Conservation (phyloP, 2,329 filamentous ascomycete species). For the Byssoonygena ceratinophila region DNA sequence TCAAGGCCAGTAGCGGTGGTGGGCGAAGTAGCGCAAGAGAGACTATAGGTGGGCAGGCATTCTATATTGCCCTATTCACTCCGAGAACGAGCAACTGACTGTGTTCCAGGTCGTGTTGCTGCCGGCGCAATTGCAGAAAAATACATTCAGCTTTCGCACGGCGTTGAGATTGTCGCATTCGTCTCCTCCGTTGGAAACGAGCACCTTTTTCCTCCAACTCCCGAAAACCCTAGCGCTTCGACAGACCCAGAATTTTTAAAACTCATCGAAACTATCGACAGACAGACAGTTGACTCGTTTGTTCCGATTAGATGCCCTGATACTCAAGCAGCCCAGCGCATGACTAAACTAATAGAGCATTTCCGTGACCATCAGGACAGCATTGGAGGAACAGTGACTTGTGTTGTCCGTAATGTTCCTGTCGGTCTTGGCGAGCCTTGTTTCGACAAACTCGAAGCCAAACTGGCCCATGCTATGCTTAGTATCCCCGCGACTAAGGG, state of each 20-base stretch:
- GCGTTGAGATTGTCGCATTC: constrained; percentile 84
- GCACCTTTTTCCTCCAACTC: constrained; percentile 63
- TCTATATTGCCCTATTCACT: background rate
- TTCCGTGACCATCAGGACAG: constrained; percentile 72
- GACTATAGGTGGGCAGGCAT: constrained; percentile 58
- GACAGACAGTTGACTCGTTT: constrained; percentile 63
- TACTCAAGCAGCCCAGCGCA: constrained; percentile 51
- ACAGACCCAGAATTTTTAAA: constrained; percentile 70
- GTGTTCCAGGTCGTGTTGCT: constrained; percentile 60
- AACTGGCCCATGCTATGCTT: constrained; percentile 85
- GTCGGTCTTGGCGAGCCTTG: constrained; percentile 81
- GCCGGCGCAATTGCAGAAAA: constrained; percentile 90
- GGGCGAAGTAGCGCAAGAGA: constrained; percentile 86
- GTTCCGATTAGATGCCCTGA: constrained; percentile 83
- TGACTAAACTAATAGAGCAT: constrained; percentile 68
- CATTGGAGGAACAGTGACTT: constrained; percentile 91
- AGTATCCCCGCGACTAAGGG: constrained; percentile 91
- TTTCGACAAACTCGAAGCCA: constrained; percentile 92
- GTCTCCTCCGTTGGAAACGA: constrained; percentile 73
- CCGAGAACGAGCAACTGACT: background rate
- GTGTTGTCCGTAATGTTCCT: constrained; percentile 78
- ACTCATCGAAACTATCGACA: constrained; percentile 60
- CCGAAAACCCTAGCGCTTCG: constrained; percentile 56
- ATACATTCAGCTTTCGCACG: constrained; percentile 68
- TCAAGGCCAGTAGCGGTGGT: constrained; percentile 82